Evolutionary conservation across 345 rosid species (phyloP), one percentile per base, ranked within the genome.

Genomic region (Eucalyptus pumila): DNA sequence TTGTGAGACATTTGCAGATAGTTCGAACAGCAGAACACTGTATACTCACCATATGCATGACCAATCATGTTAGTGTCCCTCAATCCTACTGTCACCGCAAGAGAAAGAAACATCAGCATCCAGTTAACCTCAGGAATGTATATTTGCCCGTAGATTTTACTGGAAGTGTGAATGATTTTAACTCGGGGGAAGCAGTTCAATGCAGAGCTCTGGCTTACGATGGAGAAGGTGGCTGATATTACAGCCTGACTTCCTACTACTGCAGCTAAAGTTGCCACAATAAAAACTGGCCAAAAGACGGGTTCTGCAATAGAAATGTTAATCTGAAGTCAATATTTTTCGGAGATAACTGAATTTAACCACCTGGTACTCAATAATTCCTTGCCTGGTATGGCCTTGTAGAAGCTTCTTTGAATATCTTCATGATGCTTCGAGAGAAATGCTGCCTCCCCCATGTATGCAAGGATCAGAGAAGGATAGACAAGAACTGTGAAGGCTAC

Each of bases 381-480:
- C 94, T 93, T 93, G 92, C 99, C 99, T 83, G 99, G 99, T 92
- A 97, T 95, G 52, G 99, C 97, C 56, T 93, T 94, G 89, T 95
- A 95, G 92, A 97, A 97, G 95, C 99, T 97, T 90, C 94, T 91
- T 88, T 96, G 94, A 88, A 94, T 92, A 34, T 94, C 95, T 90
- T 95, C 96, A 90, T 94, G 94, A 87, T 97, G 94, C 86, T 93
- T 94, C 34, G 99, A 95, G 88, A 96, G 94, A 87, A 93, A 96
- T 13, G 99, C 99, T 80, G 98, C 98, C 92, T 96, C 96, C 1
- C 99, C 99, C 99, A 95, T 96, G 88, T 97, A 97, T 15, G 98
- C 98, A 87, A 97, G 95, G 89, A 96, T 91, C 90, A 97, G 92
- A 91, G 95, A 97, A 4, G 99, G 99, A 89, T 96, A 96, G 80